Conservation (phyloP, 2,329 filamentous ascomycete genomes). For the Pseudopyricularia javanii region DNA sequence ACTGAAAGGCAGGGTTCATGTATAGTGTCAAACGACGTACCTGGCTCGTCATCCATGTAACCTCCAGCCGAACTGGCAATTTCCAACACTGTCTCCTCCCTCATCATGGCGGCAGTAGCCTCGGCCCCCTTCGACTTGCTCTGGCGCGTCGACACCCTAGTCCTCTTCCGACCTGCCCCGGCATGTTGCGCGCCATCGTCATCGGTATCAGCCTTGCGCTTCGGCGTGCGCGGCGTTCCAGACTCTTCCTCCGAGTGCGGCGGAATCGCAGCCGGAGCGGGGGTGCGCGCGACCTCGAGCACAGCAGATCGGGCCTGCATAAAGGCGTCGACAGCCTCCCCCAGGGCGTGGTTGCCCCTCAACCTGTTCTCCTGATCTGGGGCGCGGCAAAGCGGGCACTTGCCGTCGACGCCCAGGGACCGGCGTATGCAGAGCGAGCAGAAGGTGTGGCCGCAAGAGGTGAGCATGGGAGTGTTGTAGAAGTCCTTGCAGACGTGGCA, state of each 20-base stretch:
- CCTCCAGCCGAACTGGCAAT: slow-evolving; percentile 19
- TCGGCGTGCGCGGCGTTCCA: slow-evolving; percentile 22
- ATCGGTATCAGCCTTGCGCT: slow-evolving; percentile 34
- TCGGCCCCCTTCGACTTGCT: slow-evolving; percentile 28
- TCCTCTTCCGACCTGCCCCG: slow-evolving; percentile 27
- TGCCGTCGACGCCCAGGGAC: slow-evolving; percentile 69
- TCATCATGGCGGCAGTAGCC: slow-evolving; percentile 21
- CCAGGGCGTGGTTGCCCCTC: slow-evolving; percentile 70
- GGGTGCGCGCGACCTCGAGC: slow-evolving; percentile 48
- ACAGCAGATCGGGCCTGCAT: slow-evolving; percentile 48
- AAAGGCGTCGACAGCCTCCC: slow-evolving; percentile 77
- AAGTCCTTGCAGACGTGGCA: slow-evolving; percentile 99
- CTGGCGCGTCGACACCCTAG: slow-evolving; percentile 38
- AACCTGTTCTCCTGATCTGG: slow-evolving; percentile 75
- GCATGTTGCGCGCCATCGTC: slow-evolving; percentile 15
- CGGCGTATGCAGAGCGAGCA: slow-evolving; percentile 92
- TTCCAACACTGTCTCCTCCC: slow-evolving; percentile 15
- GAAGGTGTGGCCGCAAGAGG: slow-evolving; percentile 89
- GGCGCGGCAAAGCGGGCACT: slow-evolving; percentile 74
- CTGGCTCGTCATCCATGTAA: slow-evolving; percentile 16
- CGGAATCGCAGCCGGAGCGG: slow-evolving; percentile 12
- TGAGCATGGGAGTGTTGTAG: slow-evolving; percentile 88
- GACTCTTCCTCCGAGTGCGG: slow-evolving; percentile 5
- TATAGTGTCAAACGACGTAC: slow-evolving; percentile 8
- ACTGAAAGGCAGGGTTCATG: slow-evolving; percentile 5